A percentile compares a stretch with the other conserved stretches of the same genome.
These are phyloP conservation scores for Pichia cephalocereana DNA, from an alignment of 805 yeast species.

Conservation along the genomic window DNA sequence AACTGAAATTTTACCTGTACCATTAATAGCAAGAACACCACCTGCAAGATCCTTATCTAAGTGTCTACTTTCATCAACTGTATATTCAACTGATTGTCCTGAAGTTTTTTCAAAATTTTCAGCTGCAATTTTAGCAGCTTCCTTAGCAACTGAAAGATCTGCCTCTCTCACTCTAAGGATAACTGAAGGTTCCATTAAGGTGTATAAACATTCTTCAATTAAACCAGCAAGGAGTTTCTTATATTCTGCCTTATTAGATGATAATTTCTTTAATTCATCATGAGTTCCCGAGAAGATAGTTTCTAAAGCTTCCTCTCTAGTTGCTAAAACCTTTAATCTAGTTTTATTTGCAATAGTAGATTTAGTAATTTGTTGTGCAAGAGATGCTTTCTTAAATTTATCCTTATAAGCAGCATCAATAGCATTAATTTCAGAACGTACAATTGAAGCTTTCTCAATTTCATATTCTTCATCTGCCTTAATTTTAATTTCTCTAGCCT, in stretches of 20 bases:
- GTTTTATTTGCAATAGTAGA: conserved; percentile 94
- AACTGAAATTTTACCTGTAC: conserved; percentile 75
- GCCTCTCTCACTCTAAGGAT: conserved; percentile 56
- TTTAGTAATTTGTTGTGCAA: conserved; percentile 91
- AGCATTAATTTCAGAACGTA: conserved; percentile 82
- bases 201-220: conserved; percentile 66
- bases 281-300: conserved; percentile 67
- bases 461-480: conserved; percentile 99
- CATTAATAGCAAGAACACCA: conserved; percentile 69
- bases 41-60: conserved; percentile 68
- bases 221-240: conserved; percentile 63
- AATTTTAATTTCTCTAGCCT: conserved; percentile 89
- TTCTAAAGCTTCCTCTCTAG: conserved; percentile 74
- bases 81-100: conserved; percentile 44
- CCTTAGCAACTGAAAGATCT: conserved; percentile 53
- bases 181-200: conserved; percentile 65
- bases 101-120: conserved; percentile 56
- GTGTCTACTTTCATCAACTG: conserved; percentile 45
- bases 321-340: conserved; percentile 79
- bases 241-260: conserved; percentile 51
- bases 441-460: conserved; percentile 92
- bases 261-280: conserved; percentile 46
- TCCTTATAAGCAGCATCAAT: conserved; percentile 75
- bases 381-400: conserved; percentile 81
- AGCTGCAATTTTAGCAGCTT: conserved; percentile 53